phyloP scores from a whole-genome alignment of 1,284 basidiomycete species.

The Sporisorium graminicola region DNA sequence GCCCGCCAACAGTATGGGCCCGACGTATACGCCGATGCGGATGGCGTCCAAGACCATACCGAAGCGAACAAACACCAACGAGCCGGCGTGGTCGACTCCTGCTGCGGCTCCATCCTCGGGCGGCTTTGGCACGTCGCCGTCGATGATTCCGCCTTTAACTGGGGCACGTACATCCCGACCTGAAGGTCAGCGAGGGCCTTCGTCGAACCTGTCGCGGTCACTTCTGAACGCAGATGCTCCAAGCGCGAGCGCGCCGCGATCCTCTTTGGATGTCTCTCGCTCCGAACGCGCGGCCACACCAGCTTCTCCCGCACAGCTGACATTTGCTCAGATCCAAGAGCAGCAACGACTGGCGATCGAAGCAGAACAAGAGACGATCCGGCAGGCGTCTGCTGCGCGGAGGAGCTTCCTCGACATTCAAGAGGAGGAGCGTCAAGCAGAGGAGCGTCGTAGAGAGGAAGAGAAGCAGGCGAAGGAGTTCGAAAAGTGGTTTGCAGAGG shows the following conservation, averaged over 20 bases:
- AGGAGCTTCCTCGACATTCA: slow-evolving; percentile 63
- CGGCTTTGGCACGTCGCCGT: slow-evolving; percentile 29
- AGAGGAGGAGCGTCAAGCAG: slow-evolving; percentile 57
- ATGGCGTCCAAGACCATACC: slow-evolving; percentile 33
- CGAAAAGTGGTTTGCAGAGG: slow-evolving; percentile 68
- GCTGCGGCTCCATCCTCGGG: slow-evolving; percentile 14
- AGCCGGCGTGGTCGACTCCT: slow-evolving; percentile 41
- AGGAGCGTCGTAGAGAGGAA: slow-evolving; percentile 55
- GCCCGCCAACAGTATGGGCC: slow-evolving; percentile 37
- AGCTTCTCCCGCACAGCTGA: slow-evolving; percentile 32
- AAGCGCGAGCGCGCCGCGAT: slow-evolving; percentile 3
- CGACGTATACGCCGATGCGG: slow-evolving; percentile 50
- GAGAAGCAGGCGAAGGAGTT: slow-evolving; percentile 63
- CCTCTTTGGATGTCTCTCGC: slow-evolving; percentile 9
- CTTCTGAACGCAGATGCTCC: slow-evolving; percentile 9
- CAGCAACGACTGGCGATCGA: slow-evolving; percentile 55
- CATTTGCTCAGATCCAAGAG: slow-evolving; percentile 65
- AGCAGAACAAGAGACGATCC: slow-evolving; percentile 40
- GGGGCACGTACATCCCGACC: slow-evolving; percentile 2
- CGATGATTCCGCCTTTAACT: slow-evolving; percentile 5
- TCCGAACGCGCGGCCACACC: slow-evolving; percentile 10
- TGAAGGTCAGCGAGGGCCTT: slow-evolving; percentile 20
- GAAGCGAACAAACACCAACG: slow-evolving; percentile 40
- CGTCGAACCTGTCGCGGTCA: slow-evolving; percentile 27
- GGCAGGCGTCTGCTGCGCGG: slow-evolving; percentile 33